Base-by-base conservation (phyloP, 371 early-diverging fungal genomes). In the Mycotypha africana region DNA sequence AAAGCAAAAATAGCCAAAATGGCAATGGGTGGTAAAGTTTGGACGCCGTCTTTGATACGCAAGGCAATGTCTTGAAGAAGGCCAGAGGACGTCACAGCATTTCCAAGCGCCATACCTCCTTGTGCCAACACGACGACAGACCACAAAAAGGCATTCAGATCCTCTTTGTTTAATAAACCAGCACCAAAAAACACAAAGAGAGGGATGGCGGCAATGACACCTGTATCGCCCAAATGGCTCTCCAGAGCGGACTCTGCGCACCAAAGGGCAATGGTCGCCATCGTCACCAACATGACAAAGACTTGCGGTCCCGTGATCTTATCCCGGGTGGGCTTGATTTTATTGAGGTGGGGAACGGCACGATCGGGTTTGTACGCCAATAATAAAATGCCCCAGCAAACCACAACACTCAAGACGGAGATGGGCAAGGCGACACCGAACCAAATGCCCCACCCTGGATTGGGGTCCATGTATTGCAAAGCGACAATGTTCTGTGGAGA, bases 401-500 rank as follows among this genome's bases (percentile, higher is more conserved):
- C 60, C 23, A 94, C 35, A 48, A 91, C 77, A 19, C 85, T 71
- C 9, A 89, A 37, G 21, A 85, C 47, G 33, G 85, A 78, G n/a
- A 91, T 64, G 0, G 93, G 93, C 24, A 92, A 58, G 1, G 92
- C 77, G 17, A 84, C 79, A 2, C 69, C 62, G 46, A 92, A 89
- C 93, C 93, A 92, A 54, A 88, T 75, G 47, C 81, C 58, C 93
- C 93, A 92, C 36, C 90, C 81, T 3, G 92, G 92, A 6, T 81
- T 60, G 7, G 94, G 95, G 20, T 75, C 52, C 90, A 96, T 92
- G 51, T 81, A 83, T 60, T 79, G 75, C 38, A 97, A 67, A 4
- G 95, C 84, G 33, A 96, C 81, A 43, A 86, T 84, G 71, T 96
- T 96, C 56, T 97, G 97, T 19, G 97, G 97, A 3, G 92, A 92